A percentile compares a stretch with the other conserved stretches of the same genome.
phyloP scores from a whole-genome alignment of 106 monocot genomes.

The Agapanthus africanus region DNA sequence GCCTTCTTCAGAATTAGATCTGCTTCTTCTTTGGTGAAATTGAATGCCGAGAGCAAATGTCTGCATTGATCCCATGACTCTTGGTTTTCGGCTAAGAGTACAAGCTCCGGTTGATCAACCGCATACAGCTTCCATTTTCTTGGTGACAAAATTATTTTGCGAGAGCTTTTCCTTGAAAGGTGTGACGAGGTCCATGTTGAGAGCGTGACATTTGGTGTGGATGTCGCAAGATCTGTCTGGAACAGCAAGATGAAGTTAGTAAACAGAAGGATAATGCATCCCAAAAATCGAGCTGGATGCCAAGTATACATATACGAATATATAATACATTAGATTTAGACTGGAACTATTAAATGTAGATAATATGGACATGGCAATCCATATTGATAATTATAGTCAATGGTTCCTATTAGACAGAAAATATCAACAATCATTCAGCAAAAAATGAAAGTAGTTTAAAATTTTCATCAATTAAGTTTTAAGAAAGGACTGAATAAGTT shows the following conservation, averaged over 20 bases:
- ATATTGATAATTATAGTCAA: background rate
- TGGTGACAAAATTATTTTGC: constrained; percentile 6
- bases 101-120: constrained; percentile 22
- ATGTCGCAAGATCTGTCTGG: constrained; percentile 27
- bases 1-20: constrained; percentile 71
- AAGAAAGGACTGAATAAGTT: no score
- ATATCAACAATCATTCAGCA: no score
- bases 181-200: constrained; percentile 8
- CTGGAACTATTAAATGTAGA: no score
- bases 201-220: constrained; percentile 10
- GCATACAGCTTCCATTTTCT: constrained; percentile 23
- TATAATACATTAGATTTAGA: no score
- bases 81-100: constrained; percentile 34
- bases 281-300: background rate
- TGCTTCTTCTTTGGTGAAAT: constrained; percentile 50
- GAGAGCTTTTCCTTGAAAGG: constrained; percentile 2
- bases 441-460: no score
- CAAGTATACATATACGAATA: no score
- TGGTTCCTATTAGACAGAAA: no score
- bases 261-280: background rate
- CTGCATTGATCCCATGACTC: constrained; percentile 57
- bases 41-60: constrained; percentile 38
- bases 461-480: no score
- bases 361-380: no score
- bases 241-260: constrained; percentile 14